These are phyloP conservation scores for Cornus florida DNA, from an alignment of 148 eudicot genomes.

Conservation along the genomic window DNA sequence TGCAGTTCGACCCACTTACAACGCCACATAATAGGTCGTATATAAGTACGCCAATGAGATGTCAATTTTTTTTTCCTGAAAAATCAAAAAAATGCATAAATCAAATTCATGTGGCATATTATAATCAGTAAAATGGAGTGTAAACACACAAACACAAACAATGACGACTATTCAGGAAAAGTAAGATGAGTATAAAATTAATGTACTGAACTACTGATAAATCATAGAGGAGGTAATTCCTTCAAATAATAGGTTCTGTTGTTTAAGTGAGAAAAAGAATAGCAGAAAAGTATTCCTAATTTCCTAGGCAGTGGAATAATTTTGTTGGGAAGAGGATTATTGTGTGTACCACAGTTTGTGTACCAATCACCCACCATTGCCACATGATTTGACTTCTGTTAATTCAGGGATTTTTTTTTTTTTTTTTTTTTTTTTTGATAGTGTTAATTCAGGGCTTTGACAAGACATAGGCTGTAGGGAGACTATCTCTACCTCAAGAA, in stretches of 20 bases:
- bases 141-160: too few species aligned
- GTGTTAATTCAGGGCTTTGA: too few species aligned
- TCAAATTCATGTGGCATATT: not conserved
- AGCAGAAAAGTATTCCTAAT: not conserved
- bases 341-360: not conserved
- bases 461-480: too few species aligned
- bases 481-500: too few species aligned
- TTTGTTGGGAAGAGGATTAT: not conserved
- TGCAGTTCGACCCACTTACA: slow-evolving; percentile 81
- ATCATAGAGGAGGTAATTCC: not conserved
- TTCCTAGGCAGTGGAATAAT: not conserved
- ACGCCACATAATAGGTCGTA: slow-evolving; percentile 73
- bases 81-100: not conserved
- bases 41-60: slow-evolving; percentile 65
- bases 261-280: not conserved
- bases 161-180: not conserved
- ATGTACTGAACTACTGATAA: too few species aligned
- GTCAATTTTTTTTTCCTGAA: slow-evolving; percentile 68
- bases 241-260: not conserved
- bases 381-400: too few species aligned
- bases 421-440: too few species aligned
- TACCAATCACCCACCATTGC: too few species aligned
- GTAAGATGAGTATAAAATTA: not conserved
- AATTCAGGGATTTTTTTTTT: too few species aligned
- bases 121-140: not conserved